Conservation (phyloP, 2,329 filamentous ascomycete genomes). For the Ilyonectria destructans region DNA sequence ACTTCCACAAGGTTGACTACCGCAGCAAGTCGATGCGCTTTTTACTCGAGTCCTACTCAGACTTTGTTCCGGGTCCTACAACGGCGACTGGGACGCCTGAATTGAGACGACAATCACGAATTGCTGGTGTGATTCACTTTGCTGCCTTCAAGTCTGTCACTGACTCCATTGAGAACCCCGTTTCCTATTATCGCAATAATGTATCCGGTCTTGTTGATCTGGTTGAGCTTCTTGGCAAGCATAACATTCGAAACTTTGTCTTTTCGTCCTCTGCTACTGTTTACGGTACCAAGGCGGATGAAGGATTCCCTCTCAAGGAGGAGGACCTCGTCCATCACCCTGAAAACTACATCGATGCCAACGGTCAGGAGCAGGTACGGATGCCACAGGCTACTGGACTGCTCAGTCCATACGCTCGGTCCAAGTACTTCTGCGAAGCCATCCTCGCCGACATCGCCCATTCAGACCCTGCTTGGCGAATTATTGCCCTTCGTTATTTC, state of each 20-base stretch:
- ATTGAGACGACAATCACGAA: constrained; percentile 31
- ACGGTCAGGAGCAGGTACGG: constrained; percentile 53
- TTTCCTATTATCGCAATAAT: constrained; percentile 80
- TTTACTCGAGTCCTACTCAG: constrained; percentile 55
- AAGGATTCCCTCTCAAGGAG: constrained; percentile 68
- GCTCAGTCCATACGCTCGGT: constrained; percentile 77
- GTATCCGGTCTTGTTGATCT: constrained; percentile 76
- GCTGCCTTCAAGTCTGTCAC: constrained; percentile 78
- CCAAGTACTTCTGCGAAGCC: constrained; percentile 79
- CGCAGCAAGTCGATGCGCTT: constrained; percentile 56
- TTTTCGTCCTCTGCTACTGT: constrained; percentile 80
- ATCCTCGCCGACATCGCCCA: constrained; percentile 75
- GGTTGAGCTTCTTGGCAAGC: constrained; percentile 70
- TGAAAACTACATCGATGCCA: constrained; percentile 65
- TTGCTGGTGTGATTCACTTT: constrained; percentile 75
- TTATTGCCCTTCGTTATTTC: constrained; percentile 77
- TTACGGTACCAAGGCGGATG: constrained; percentile 71
- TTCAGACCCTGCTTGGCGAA: constrained; percentile 75
- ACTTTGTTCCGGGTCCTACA: constrained; percentile 20
- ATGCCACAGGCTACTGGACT: constrained; percentile 61
- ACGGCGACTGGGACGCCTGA: constrained; percentile 23
- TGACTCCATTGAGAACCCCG: constrained; percentile 73
- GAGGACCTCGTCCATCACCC: constrained; percentile 49
- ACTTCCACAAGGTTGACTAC: constrained; percentile 59
- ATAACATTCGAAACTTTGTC: constrained; percentile 76